phyloP scores from a whole-genome alignment of 2,329 filamentous ascomycete species.

The Paraphaeosphaeria minitans region DNA sequence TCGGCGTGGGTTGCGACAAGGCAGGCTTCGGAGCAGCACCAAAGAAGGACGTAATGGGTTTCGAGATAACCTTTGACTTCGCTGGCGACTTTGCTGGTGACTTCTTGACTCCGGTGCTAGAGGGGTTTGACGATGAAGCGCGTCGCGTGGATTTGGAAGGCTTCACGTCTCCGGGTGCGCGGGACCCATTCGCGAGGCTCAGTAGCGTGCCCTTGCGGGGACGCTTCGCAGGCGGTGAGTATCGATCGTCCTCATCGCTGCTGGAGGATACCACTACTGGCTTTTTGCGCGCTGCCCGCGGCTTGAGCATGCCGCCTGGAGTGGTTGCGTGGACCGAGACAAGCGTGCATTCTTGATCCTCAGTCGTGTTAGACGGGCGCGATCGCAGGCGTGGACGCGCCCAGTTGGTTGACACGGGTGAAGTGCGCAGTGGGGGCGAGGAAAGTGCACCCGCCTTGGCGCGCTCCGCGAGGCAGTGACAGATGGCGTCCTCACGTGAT shows the following conservation, averaged over 20 bases:
- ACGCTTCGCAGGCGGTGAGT: slow-evolving; percentile 39
- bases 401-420: slow-evolving; percentile 15
- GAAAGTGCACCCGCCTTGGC: slow-evolving; percentile 21
- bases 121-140: slow-evolving; percentile 29
- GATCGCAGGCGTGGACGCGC: slow-evolving; percentile 17
- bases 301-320: slow-evolving; percentile 47
- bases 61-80: slow-evolving; percentile 47
- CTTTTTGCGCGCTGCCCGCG: slow-evolving; percentile 45
- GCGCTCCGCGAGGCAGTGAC: slow-evolving; percentile 2
- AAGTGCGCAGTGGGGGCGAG: slow-evolving; percentile 15
- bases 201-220: slow-evolving; percentile 37
- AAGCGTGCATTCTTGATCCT: slow-evolving; percentile 37
- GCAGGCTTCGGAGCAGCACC: slow-evolving; percentile 51
- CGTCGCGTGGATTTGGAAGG: slow-evolving; percentile 25
- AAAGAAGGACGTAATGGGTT: slow-evolving; percentile 57
- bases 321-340: slow-evolving; percentile 18
- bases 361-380: slow-evolving; percentile 16
- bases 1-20: slow-evolving; percentile 46
- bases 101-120: slow-evolving; percentile 25
- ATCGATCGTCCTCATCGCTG: slow-evolving; percentile 32
- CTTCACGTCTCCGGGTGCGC: slow-evolving; percentile 21
- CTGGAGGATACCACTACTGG: slow-evolving; percentile 45
- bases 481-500: slow-evolving; percentile 14
- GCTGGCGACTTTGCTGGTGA: slow-evolving; percentile 39
- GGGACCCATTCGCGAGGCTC: slow-evolving; percentile 23